Percentiles rank a stretch among this genome's conserved stretches.
Evolutionary conservation across 257 asterid genomes (phyloP).

Genomic region (Nicotiana otophora): DNA sequence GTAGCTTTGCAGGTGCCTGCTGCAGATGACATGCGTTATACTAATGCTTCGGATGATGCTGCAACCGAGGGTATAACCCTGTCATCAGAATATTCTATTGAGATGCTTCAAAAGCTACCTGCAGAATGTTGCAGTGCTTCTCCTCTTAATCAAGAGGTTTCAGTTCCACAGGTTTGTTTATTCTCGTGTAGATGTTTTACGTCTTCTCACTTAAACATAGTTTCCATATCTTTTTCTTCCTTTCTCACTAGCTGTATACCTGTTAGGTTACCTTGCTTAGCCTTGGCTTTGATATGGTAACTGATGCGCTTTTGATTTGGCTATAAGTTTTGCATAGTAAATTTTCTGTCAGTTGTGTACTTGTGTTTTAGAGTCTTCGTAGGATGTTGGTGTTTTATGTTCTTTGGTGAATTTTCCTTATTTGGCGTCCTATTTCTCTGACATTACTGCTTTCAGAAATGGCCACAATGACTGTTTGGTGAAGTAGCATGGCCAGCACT

Average conservation of each 20-base stretch:
- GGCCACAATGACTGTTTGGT: not conserved
- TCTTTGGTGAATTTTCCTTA: not conserved
- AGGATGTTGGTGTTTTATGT: not conserved
- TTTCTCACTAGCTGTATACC: constrained; percentile 1
- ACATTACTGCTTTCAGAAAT: not conserved
- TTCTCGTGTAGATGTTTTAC: not conserved
- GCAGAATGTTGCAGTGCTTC: constrained; percentile 19
- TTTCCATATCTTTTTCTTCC: not conserved
- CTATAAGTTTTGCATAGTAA: not conserved
- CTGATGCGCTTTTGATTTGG: not conserved
- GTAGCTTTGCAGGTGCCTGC: constrained; percentile 18
- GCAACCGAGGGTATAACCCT: constrained; percentile 29
- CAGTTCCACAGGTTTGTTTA: constrained; percentile 44
- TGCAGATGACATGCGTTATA: constrained; percentile 17
- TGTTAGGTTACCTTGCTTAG: not conserved
- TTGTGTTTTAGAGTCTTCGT: not conserved
- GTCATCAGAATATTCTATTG: constrained; percentile 28
- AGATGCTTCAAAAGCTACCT: constrained; percentile 25
- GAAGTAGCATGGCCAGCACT: not conserved
- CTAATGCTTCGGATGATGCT: constrained; percentile 26
- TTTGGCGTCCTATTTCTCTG: not conserved
- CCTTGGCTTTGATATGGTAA: not conserved
- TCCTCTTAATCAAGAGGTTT: constrained; percentile 25
- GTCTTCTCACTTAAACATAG: not conserved
- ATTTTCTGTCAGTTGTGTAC: too few species aligned